Percentiles rank a stretch among this genome's conserved stretches.
Evolutionary conservation across 2,329 filamentous ascomycete species (phyloP).

Genomic region (Capronia epimyces): DNA sequence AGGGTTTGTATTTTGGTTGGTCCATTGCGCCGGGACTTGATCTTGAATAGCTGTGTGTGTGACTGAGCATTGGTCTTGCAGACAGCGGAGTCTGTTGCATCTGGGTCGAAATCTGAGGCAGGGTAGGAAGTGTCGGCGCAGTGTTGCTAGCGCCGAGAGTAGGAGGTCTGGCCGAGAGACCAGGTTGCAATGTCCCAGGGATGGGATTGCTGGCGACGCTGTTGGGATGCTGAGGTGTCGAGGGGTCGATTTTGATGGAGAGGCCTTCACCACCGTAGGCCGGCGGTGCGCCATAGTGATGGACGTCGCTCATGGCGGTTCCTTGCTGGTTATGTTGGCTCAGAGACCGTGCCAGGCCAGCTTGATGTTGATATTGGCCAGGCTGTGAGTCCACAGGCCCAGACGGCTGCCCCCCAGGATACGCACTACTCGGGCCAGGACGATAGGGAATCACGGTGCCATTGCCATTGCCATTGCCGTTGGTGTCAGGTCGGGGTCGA

Average conservation of each 20-base stretch:
- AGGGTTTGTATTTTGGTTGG: slow-evolving; percentile 57
- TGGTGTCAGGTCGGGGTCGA: slow-evolving; percentile 8
- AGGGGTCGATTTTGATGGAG: slow-evolving; percentile 57
- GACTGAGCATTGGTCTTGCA: slow-evolving; percentile 60
- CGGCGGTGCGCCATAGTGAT: slow-evolving; percentile 48
- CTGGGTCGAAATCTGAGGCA: slow-evolving; percentile 46
- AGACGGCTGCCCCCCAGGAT: slow-evolving; percentile 4
- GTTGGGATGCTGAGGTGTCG: slow-evolving; percentile 43
- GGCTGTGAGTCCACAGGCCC: slow-evolving; percentile 7
- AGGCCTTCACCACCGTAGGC: slow-evolving; percentile 47
- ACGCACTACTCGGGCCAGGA: slow-evolving; percentile 14
- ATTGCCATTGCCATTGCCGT: slow-evolving; percentile 18
- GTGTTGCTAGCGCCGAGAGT: slow-evolving; percentile 50
- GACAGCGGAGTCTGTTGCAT: slow-evolving; percentile 48
- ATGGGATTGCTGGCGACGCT: slow-evolving; percentile 39
- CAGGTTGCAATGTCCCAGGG: slow-evolving; percentile 58
- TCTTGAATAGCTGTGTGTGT: slow-evolving; percentile 72
- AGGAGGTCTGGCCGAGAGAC: slow-evolving; percentile 47
- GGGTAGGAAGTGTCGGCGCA: slow-evolving; percentile 54
- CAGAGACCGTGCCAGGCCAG: slow-evolving; percentile 37
- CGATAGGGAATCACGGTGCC: slow-evolving; percentile 25
- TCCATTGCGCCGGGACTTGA: slow-evolving; percentile 69
- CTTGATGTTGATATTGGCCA: slow-evolving; percentile 18
- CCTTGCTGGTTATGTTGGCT: slow-evolving; percentile 41
- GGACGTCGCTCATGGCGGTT: slow-evolving; percentile 38